Percentiles rank a stretch among this genome's conserved stretches.
These are phyloP conservation scores for Selaginella tamariscina DNA, from an alignment of 75 land plant species.

Conservation along the genomic window DNA sequence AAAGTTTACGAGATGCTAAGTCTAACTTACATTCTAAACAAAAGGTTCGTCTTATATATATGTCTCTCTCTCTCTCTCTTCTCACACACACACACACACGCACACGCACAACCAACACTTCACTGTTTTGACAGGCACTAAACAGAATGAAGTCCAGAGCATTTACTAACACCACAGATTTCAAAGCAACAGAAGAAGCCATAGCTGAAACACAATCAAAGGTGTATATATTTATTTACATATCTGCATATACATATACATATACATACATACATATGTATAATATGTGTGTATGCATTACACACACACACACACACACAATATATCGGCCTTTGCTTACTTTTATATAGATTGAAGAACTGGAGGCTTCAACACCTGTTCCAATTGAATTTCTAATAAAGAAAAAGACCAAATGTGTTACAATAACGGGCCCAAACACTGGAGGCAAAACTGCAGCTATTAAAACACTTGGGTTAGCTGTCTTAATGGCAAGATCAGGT, in stretches of 20 bases:
- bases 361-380: slow-evolving; percentile 23
- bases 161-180: background rate
- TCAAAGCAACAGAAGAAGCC: slow-evolving; percentile 1
- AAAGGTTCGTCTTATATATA: slow-evolving; percentile 16
- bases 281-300: background rate
- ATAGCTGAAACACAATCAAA: slow-evolving; percentile 7
- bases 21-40: slow-evolving; percentile 24
- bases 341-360: slow-evolving; percentile 31
- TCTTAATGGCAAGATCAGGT: slow-evolving; percentile 4
- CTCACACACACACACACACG: background rate
- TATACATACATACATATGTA: too few relatives aligned
- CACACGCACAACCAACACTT: background rate
- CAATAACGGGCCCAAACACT: slow-evolving; percentile 6
- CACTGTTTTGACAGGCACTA: background rate
- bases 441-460: slow-evolving; percentile 9
- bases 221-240: background rate
- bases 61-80: background rate
- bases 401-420: background rate
- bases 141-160: slow-evolving; percentile 2
- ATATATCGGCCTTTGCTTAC: slow-evolving; percentile 2
- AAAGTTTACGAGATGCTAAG: slow-evolving; percentile 35
- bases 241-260: background rate
- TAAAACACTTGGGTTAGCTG: slow-evolving; percentile 10
- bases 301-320: background rate
- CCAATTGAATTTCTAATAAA: background rate